Evolutionary conservation across 2,329 filamentous ascomycete genomes (phyloP), one percentile per base, ranked within the genome.

Genomic region (Tolypocladium guangdongense): DNA sequence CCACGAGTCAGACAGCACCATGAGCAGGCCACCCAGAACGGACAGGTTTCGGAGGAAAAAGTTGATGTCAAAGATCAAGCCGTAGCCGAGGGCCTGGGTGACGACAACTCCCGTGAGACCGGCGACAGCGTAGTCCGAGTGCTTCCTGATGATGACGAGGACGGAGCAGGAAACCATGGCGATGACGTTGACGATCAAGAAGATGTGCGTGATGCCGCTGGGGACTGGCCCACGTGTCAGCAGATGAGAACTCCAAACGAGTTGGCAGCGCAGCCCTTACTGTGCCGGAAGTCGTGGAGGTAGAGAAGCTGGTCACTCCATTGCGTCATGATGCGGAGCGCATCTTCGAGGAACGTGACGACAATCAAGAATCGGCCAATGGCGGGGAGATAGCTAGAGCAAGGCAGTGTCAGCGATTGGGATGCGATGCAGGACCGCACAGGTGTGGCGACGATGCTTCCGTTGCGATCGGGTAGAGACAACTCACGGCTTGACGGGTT

Each of bases 11-110:
- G 91, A 96, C 49, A 99, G 80, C 22, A 99, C 93, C 93, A 99
- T 97, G 63, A 99, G 81, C 46, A 99, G 82, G 56, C 93, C 93
- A 63, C 93, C 93, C 77, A 97, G 92, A 64, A 99, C 93, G 60
- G 90, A 96, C 57, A 99, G 79, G 70, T 99, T 99, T 74, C 93
- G 91, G 59, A 99, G 87, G 84, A 99, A 99, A 80, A 99, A 99
- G 83, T 97, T 99, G 67, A 97, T 82, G 72, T 99, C 93, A 71
- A 99, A 97, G 71, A 99, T 96, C 58, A 99, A 82, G 55, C 93
- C 93, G 70, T 99, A 99, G 63, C 93, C 93, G 53, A 99, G 82
- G 22, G 92, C 93, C 74, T 99, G 93, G 36, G 90, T 86, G 57
- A 99, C 72, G 51, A 99, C 92, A 52, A 99, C 93, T 52, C 77